phyloP scores from a whole-genome alignment of 2,329 filamentous ascomycete species.

The Cercospora brassicicola region DNA sequence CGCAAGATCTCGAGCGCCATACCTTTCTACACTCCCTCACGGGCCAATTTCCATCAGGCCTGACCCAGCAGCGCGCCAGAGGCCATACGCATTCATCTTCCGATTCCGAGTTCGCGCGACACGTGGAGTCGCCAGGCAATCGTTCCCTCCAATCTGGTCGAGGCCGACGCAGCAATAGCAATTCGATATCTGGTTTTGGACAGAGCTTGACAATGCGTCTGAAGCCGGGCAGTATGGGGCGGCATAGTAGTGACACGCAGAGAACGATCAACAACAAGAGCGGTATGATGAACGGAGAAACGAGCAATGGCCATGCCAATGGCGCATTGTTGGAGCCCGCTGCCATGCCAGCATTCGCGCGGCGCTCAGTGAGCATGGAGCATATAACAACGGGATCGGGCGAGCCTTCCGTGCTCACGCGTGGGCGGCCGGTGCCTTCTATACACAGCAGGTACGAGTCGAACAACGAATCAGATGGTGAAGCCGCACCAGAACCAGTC shows the following conservation, averaged over 20 bases:
- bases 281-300: constrained; percentile 16
- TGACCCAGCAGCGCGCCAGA: constrained; percentile 45
- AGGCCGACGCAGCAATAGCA: constrained; percentile 75
- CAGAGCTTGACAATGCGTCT: constrained; percentile 21
- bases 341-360: constrained; percentile 49
- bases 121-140: constrained; percentile 38
- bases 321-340: constrained; percentile 61
- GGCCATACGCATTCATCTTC: constrained; percentile 63
- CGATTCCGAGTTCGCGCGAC: constrained; percentile 57
- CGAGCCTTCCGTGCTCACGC: constrained; percentile 46
- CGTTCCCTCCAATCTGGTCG: constrained; percentile 26
- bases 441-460: constrained; percentile 44
- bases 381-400: constrained; percentile 54
- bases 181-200: constrained; percentile 60
- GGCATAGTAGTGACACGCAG: constrained; percentile 29
- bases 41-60: constrained; percentile 11
- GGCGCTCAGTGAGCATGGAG: constrained; percentile 72
- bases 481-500: constrained; percentile 78
- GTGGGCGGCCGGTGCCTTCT: constrained; percentile 46
- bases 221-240: constrained; percentile 19
- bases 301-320: constrained; percentile 32
- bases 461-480: constrained; percentile 59
- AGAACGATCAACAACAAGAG: constrained; percentile 11
- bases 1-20: constrained; percentile 24
- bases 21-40: constrained; percentile 24